Base-by-base conservation (phyloP, 148 eudicot genomes). In the Fagopyrum esculentum region DNA sequence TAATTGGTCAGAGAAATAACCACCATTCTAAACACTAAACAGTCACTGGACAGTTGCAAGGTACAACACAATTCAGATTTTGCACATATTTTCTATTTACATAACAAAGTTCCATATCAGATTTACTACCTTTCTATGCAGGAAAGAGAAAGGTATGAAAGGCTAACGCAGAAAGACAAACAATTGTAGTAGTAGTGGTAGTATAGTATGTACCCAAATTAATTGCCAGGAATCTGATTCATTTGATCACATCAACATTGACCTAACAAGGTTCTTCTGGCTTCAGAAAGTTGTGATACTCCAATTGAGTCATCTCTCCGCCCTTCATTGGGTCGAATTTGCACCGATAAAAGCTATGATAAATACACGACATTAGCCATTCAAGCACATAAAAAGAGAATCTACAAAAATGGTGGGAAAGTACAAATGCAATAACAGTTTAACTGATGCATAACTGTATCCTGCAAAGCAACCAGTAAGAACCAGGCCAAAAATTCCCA, bases 261-360 rank as follows among this genome's bases (percentile, higher is more conserved):
- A 52, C 47, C 80, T 78, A 91, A 56, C 85, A 85, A 44, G 91
- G 84, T 82, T 91, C 97, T 74, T 93, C 91, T 6, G 92, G 90
- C 83, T 93, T 88, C 74, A 91, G 84, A 79, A 91, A 86, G 86
- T 88, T 93, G 84, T 87, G 92, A 85, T 84, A 86, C 84, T 93
- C 98, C 86, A 93, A 69, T 73, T 86, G 91, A 29, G 86, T 89
- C 98, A 93, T 93, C 85, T 93, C 97, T 75, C 98, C 98, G 17
- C 97, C 98, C 76, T 73, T 84, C 51, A 66, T 85, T 6, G 98
- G 91, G 74, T 93, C 93, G 69, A 88, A 93, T 66, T 85, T 82
- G 81, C 97, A 93, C 6, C 97, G 89, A 46, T 91, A 93, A 72
- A 93, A 91, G 83, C 98, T 93, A 87, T 88, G 86, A 9, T 15